Percentiles rank a stretch among this genome's conserved stretches.
Conservation (phyloP, 2,329 filamentous ascomycete genomes). For the Talaromyces piceae region DNA sequence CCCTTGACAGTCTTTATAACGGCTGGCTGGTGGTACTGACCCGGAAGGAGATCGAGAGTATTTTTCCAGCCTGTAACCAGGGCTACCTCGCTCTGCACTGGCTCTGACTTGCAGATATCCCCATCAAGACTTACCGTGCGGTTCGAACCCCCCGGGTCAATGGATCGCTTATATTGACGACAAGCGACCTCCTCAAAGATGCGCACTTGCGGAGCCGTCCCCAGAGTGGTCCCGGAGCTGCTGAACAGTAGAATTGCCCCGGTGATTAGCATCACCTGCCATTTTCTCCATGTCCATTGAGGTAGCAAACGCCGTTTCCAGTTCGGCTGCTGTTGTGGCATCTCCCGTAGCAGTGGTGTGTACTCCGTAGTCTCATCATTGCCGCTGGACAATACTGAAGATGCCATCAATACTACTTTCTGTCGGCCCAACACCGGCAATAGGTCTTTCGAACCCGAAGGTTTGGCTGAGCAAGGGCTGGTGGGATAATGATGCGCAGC, state of each 20-base stretch:
- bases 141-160: background rate
- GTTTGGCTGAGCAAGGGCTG: too few species aligned
- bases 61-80: constrained; percentile 23
- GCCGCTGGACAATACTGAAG: too few species aligned
- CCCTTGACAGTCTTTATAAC: background rate
- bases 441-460: too few species aligned
- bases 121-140: constrained; percentile 1
- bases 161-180: constrained; percentile 3
- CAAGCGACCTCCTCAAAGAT: constrained; percentile 24
- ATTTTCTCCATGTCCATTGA: constrained; percentile 6
- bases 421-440: too few species aligned
- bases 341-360: constrained; percentile 6
- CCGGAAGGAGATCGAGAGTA: constrained; percentile 17
- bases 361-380: background rate
- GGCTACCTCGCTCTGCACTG: constrained; percentile 24
- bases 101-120: constrained; percentile 22
- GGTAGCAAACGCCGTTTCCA: background rate
- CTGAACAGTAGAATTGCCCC: constrained; percentile 13
- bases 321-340: background rate
- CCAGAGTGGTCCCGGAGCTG: constrained; percentile 19
- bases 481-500: too few species aligned
- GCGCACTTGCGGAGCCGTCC: constrained; percentile 18
- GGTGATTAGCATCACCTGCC: constrained; percentile 1
- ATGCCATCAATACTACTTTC: too few species aligned
- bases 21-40: constrained; percentile 9